A percentile compares a stretch with the other conserved stretches of the same genome.
Conservation (phyloP, 495 filamentous ascomycete genomes). For the Pyrenula massariospora region DNA sequence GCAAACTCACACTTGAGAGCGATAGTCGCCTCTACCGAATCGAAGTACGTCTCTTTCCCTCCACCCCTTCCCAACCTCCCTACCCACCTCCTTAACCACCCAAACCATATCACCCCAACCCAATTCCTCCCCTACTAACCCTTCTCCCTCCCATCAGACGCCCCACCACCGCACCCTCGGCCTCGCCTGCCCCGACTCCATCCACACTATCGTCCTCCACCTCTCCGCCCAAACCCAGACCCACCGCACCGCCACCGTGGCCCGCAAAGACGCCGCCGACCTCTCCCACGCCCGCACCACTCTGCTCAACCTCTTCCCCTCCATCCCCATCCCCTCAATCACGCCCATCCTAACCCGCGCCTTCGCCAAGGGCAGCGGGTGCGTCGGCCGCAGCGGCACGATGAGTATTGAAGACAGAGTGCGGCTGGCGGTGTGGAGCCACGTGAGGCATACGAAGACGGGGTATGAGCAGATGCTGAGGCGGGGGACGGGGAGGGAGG, state of each 20-base stretch:
- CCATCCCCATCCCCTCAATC: not conserved
- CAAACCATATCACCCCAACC: too few relatives aligned
- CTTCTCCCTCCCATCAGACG: too few relatives aligned
- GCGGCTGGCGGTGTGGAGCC: not conserved
- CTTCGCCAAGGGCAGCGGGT: not conserved
- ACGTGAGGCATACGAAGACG: not conserved
- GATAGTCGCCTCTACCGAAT: not conserved
- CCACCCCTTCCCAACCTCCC: too few relatives aligned
- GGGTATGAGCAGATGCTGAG: not conserved
- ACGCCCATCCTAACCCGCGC: not conserved
- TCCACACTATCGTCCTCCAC: not conserved
- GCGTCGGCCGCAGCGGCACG: not conserved
- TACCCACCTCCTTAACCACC: too few relatives aligned
- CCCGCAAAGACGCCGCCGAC: not conserved
- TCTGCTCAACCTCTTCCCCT: not conserved
- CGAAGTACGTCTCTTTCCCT: too few relatives aligned
- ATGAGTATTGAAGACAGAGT: not conserved
- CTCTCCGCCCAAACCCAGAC: not conserved
- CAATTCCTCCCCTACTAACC: too few relatives aligned
- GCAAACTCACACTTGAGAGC: not conserved
- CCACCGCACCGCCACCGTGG: not conserved
- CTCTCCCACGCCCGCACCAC: not conserved
- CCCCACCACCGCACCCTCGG: not conserved
- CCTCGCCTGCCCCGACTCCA: not conserved
- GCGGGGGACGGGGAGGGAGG: not conserved